Evolutionary conservation across 1,284 basidiomycete genomes (phyloP).

Genomic region (Cryptococcus sp.): DNA sequence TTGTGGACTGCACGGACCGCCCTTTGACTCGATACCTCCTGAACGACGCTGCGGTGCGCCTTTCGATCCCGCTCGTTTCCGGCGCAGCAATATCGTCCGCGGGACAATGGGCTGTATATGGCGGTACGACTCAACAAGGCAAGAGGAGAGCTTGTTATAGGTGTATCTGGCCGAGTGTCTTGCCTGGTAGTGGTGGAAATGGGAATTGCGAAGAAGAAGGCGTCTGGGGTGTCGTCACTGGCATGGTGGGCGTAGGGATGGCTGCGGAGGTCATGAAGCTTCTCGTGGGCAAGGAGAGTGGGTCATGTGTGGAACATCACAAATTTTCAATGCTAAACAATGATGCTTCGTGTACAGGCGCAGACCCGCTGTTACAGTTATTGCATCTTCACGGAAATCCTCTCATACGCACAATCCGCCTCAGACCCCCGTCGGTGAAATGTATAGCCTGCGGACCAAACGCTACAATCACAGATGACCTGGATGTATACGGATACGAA

Average conservation of each 20-base stretch:
- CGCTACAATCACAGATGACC: slow-evolving; percentile 28
- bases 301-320: slow-evolving; percentile 29
- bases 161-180: slow-evolving; percentile 79
- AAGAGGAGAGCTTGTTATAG: slow-evolving; percentile 83
- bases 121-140: slow-evolving; percentile 23
- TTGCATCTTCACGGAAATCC: slow-evolving; percentile 48
- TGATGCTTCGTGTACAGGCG: slow-evolving; percentile 9
- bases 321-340: not conserved
- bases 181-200: slow-evolving; percentile 62
- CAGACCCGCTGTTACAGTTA: slow-evolving; percentile 30
- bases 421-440: slow-evolving; percentile 61
- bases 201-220: slow-evolving; percentile 89
- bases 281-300: slow-evolving; percentile 70
- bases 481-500: slow-evolving; percentile 63
- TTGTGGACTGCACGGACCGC: slow-evolving; percentile 96
- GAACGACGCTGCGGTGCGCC: slow-evolving; percentile 80
- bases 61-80: slow-evolving; percentile 78
- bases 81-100: slow-evolving; percentile 91
- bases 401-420: slow-evolving; percentile 78
- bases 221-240: slow-evolving; percentile 85
- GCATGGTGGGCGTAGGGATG: slow-evolving; percentile 87
- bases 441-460: slow-evolving; percentile 42
- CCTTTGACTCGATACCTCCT: slow-evolving; percentile 88
- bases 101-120: slow-evolving; percentile 83
- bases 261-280: slow-evolving; percentile 87